Evolutionary conservation across 208 protist species (phyloP).

Genomic region (Acanthamoeba comandoni): DNA sequence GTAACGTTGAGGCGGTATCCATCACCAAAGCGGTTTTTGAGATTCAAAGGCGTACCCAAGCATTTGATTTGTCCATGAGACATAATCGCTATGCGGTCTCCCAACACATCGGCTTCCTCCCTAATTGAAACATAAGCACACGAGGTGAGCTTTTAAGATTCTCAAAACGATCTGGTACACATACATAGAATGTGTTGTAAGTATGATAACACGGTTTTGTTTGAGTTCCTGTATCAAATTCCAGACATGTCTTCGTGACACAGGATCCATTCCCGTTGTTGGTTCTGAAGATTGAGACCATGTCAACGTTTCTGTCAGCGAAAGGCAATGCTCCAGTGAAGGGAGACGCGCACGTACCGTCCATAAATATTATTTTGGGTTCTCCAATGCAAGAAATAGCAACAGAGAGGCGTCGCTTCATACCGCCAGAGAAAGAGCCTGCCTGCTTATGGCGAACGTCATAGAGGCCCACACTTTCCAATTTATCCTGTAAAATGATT

Average conservation of each 20-base stretch:
- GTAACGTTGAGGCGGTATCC: slow-evolving; percentile 81
- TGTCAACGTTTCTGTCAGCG: too few species aligned
- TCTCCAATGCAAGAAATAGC: slow-evolving; percentile 78
- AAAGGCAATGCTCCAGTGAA: too few species aligned
- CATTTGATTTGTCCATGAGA: slow-evolving; percentile 78
- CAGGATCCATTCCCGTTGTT: slow-evolving; percentile 74
- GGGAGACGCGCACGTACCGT: too few species aligned
- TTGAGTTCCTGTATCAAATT: slow-evolving; percentile 74
- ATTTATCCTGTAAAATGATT: too few species aligned
- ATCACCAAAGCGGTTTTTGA: slow-evolving; percentile 82
- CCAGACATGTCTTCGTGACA: slow-evolving; percentile 67
- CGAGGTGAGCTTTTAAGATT: slow-evolving; percentile 39
- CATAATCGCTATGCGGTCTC: slow-evolving; percentile 94
- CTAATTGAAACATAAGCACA: slow-evolving; percentile 55
- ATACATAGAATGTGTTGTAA: slow-evolving; percentile 80
- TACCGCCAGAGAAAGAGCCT: slow-evolving; percentile 78
- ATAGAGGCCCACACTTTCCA: slow-evolving; percentile 68
- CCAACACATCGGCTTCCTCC: slow-evolving; percentile 96
- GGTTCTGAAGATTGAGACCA: slow-evolving; percentile 72
- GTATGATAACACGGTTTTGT: slow-evolving; percentile 73
- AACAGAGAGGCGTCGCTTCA: slow-evolving; percentile 78
- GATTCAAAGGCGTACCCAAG: slow-evolving; percentile 81
- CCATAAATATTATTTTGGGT: slow-evolving; percentile 81
- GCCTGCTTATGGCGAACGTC: slow-evolving; percentile 3
- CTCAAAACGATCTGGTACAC: slow-evolving; percentile 60